Evolutionary conservation across 495 filamentous ascomycete species (phyloP), one percentile per base, ranked within the genome.

Genomic region (Penicillium steckii): DNA sequence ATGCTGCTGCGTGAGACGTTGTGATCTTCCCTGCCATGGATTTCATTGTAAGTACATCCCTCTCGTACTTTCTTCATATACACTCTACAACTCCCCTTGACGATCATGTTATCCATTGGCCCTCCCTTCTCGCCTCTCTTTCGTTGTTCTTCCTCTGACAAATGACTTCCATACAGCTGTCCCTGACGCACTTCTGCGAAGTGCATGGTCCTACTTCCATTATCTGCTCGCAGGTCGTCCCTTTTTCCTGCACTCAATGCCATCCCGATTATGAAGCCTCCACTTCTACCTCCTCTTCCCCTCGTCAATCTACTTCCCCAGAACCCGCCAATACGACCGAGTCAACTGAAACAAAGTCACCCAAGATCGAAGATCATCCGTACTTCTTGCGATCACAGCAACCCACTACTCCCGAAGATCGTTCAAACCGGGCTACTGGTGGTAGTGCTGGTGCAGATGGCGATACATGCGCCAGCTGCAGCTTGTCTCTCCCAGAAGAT

Each of bases 131-230:
- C 3, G 8, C 19, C 38, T 40, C 15, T 19, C 15, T 19, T 3
- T 19, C 10, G 18, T 8, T 40, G 29, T 23, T 24, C 23, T 32
- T 32, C 17, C 23, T 19, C 53, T 61, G 27, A 52, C 38, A 41
- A n/a, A n/a, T 41, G 38, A 23, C 18, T 41, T 24, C 38, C 12
- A 41, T 45, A 8, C 46, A 97, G 92, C 82, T 96, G 64, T 95
- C 90, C 67, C 83, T 97, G 59, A 92, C 92, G 64, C 92, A 97
- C 75, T 97, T 95, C 71, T 97, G 92, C 78, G 92, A 97, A 71
- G 79, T 91, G 61, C 91, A 97, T 79, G 92, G 92, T 53, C 92
- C 92, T 10, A 96, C 91, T 44, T 94, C 91, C 46, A 85, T 97
- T 69, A 88, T 97, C 72, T 95, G 95, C 68, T 96, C 92, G 48